A percentile compares a stretch with the other conserved stretches of the same genome.
These are phyloP conservation scores for Mucor piriformis DNA, from an alignment of 371 early-diverging fungal species.

Conservation along the genomic window DNA sequence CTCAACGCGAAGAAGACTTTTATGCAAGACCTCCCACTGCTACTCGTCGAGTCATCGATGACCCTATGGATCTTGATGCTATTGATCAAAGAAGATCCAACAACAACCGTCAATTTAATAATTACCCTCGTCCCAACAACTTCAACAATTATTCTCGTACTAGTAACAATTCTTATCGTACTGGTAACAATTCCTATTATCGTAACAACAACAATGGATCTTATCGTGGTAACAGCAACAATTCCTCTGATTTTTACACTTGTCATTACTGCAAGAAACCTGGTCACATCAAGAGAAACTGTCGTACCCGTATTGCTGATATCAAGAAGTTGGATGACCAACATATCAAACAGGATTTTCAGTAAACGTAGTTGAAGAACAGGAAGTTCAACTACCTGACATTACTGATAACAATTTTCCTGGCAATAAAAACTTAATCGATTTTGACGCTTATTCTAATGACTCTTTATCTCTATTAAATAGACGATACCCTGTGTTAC, in stretches of 20 bases:
- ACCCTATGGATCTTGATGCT: neutral
- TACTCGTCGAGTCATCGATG: neutral
- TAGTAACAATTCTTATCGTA: neutral
- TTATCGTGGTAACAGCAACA: neutral
- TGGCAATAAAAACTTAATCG: conserved; percentile 1
- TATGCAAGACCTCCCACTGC: no score
- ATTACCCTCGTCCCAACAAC: neutral
- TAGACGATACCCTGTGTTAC: neutral
- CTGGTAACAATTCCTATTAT: neutral
- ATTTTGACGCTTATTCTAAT: conserved; percentile 1
- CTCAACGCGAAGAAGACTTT: neutral
- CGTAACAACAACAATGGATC: neutral
- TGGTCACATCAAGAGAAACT: conserved; percentile 1
- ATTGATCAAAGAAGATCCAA: neutral
- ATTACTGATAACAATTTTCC: neutral
- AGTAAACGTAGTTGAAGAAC: neutral
- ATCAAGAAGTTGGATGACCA: neutral
- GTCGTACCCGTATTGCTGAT: neutral
- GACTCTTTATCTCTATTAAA: neutral
- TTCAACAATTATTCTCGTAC: neutral
- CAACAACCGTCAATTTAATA: neutral
- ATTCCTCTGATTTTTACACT: neutral
- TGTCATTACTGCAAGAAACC: neutral
- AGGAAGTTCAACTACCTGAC: neutral
- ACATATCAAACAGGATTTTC: neutral